These are phyloP conservation scores for Chaetothyriales sp. DNA, from an alignment of 2,329 filamentous ascomycete genomes.

Conservation along the genomic window DNA sequence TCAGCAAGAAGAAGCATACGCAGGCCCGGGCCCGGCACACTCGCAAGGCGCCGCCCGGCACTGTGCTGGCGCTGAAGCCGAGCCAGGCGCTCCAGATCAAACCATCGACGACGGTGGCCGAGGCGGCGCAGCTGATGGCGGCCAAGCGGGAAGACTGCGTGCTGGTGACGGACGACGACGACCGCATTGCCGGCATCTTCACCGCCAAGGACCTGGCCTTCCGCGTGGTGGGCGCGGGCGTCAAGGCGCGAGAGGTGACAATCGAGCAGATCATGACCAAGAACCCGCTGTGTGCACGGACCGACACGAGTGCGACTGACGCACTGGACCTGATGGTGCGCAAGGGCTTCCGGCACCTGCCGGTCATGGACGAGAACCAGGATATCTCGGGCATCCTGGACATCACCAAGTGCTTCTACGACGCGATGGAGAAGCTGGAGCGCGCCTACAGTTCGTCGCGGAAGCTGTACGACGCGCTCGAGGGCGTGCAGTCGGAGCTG, in stretches of 20 bases:
- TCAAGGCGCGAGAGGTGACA: slow-evolving; percentile 78
- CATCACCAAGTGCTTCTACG: slow-evolving; percentile 99
- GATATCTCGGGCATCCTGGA: slow-evolving; percentile 96
- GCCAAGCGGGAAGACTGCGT: slow-evolving; percentile 98
- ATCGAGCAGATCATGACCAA: slow-evolving; percentile 99
- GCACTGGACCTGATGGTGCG: slow-evolving; percentile 95
- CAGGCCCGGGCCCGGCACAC: slow-evolving; percentile 66
- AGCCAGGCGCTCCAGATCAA: slow-evolving; percentile 97
- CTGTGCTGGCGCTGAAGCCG: slow-evolving; percentile 86
- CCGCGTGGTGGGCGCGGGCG: slow-evolving; percentile 79
- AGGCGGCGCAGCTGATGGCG: slow-evolving; percentile 96
- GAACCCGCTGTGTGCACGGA: slow-evolving; percentile 92
- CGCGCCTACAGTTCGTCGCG: slow-evolving; percentile 95
- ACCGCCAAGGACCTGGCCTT: slow-evolving; percentile 98
- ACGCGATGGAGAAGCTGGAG: slow-evolving; percentile 99
- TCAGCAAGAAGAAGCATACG: slow-evolving; percentile 90
- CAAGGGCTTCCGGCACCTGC: slow-evolving; percentile 93
- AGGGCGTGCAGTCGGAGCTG: slow-evolving; percentile 93
- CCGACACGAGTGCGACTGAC: slow-evolving; percentile 95
- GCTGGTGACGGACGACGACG: slow-evolving; percentile 92
- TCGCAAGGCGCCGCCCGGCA: slow-evolving; percentile 89
- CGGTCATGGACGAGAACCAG: slow-evolving; percentile 99
- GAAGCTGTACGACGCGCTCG: slow-evolving; percentile 91
- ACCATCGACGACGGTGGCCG: slow-evolving; percentile 80
- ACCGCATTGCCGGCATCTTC: slow-evolving; percentile 95